phyloP scores from a whole-genome alignment of 352 stramenopile genomes.

The Globisporangium nunn region DNA sequence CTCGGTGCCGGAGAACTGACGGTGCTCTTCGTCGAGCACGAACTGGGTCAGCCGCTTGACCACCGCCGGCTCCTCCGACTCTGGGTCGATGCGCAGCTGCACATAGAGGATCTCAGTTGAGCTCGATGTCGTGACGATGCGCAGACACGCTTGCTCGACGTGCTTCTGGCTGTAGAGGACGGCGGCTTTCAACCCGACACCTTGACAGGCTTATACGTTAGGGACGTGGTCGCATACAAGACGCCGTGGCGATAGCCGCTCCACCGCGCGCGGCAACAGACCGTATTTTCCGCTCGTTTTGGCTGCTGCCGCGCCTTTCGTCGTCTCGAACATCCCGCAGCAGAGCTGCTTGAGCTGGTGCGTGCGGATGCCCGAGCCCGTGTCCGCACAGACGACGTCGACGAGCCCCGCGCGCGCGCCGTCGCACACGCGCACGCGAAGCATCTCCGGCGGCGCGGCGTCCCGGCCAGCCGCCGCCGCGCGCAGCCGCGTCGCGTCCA shows the following conservation, averaged over 20 bases:
- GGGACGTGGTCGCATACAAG: background rate
- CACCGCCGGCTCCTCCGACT: conserved; percentile 49
- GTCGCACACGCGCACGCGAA: conserved; percentile 38
- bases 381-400: conserved; percentile 74
- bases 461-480: conserved; percentile 11
- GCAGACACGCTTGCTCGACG: conserved; percentile 28
- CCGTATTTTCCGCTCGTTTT: conserved; percentile 62
- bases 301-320: conserved; percentile 26
- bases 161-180: conserved; percentile 68
- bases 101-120: conserved; percentile 61
- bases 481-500: conserved; percentile 45
- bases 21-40: conserved; percentile 44
- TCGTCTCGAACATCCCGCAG: conserved; percentile 66
- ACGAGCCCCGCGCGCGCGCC: conserved; percentile 23
- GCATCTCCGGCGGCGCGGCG: conserved; percentile 21
- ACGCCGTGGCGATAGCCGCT: background rate
- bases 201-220: conserved; percentile 15
- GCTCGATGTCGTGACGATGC: conserved; percentile 53
- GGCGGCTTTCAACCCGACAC: conserved; percentile 69
- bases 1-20: conserved; percentile 72
- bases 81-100: conserved; percentile 57
- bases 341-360: conserved; percentile 64
- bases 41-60: conserved; percentile 59
- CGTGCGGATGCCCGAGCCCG: conserved; percentile 53
- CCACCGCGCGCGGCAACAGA: background rate